These are phyloP conservation scores for Irpex sp. DNA, from an alignment of 1,284 basidiomycete species.

Conservation along the genomic window DNA sequence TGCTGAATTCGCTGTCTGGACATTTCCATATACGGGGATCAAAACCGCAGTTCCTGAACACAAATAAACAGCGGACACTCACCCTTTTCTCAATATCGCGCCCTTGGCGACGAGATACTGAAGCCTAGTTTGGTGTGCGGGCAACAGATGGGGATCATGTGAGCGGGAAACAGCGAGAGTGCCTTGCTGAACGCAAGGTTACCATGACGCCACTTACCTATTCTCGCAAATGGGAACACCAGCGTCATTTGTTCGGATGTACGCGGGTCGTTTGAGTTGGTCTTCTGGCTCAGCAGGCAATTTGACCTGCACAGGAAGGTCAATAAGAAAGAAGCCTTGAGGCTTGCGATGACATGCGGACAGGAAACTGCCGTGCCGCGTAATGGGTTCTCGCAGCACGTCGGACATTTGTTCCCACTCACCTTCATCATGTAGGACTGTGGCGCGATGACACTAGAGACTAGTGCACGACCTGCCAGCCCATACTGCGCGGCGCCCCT, in stretches of 20 bases:
- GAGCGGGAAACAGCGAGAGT: not conserved
- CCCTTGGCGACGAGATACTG: constrained; percentile 83
- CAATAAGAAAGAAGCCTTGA: not conserved
- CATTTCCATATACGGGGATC: constrained; percentile 16
- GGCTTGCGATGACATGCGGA: constrained; percentile 3
- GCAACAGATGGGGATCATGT: not conserved
- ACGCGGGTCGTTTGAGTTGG: constrained; percentile 75
- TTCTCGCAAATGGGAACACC: constrained; percentile 78
- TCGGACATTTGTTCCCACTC: constrained; percentile 5
- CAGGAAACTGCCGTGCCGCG: not conserved
- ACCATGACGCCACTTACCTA: constrained; percentile 40
- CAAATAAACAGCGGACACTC: constrained; percentile 16
- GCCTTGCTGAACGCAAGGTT: not conserved
- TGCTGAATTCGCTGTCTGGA: constrained; percentile 70
- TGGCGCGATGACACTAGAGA: constrained; percentile 75
- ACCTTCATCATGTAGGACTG: constrained; percentile 83
- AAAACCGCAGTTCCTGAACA: constrained; percentile 13
- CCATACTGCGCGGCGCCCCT: constrained; percentile 82
- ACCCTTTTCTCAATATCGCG: constrained; percentile 80
- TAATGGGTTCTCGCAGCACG: not conserved
- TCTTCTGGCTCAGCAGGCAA: constrained; percentile 79
- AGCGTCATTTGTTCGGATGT: constrained; percentile 72
- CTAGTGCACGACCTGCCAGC: constrained; percentile 66
- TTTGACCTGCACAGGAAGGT: constrained; percentile 52
- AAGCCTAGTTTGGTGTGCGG: constrained; percentile 39